phyloP scores from a whole-genome alignment of 768 basidiomycete genomes.

The Cystofilobasidium bisporidii region DNA sequence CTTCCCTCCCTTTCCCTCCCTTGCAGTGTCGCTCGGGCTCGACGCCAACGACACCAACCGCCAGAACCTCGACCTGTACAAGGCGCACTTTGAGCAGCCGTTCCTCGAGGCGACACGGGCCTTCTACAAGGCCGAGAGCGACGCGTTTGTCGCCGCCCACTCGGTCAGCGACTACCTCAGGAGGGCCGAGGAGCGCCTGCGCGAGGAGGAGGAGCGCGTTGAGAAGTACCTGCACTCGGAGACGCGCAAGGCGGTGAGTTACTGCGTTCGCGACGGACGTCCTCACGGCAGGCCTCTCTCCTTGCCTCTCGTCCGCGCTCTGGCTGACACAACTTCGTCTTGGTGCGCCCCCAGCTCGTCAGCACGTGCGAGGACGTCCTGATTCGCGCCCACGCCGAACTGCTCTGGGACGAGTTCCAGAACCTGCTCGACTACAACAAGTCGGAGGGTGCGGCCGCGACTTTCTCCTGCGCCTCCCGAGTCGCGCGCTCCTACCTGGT shows the following conservation, averaged over 20 bases:
- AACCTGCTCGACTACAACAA: conserved; percentile 68
- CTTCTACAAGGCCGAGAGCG: conserved; percentile 86
- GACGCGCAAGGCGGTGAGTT: conserved; percentile 60
- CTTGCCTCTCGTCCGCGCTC: too few relatives aligned
- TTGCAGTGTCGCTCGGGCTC: conserved; percentile 69
- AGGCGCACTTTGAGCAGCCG: conserved; percentile 75
- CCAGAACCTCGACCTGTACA: conserved; percentile 82
- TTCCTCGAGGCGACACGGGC: conserved; percentile 81
- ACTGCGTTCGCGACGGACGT: too few relatives aligned
- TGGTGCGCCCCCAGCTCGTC: conserved; percentile 42
- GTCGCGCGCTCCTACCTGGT: neutral
- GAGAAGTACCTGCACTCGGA: conserved; percentile 84
- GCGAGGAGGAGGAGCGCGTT: conserved; percentile 90
- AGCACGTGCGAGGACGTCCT: conserved; percentile 74
- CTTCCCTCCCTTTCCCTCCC: too few relatives aligned
- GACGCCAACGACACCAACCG: conserved; percentile 83
- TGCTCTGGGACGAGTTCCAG: conserved; percentile 92
- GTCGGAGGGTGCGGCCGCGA: conserved; percentile 53
- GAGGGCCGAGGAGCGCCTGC: conserved; percentile 82
- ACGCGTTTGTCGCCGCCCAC: conserved; percentile 77
- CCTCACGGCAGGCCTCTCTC: too few relatives aligned
- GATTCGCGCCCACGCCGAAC: conserved; percentile 69
- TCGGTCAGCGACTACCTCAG: conserved; percentile 88
- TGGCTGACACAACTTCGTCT: too few relatives aligned
- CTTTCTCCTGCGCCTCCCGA: neutral